A percentile compares a stretch with the other conserved stretches of the same genome.
These are phyloP conservation scores for Vanrija sp. DNA, from an alignment of 1,284 basidiomycete genomes.

Conservation along the genomic window DNA sequence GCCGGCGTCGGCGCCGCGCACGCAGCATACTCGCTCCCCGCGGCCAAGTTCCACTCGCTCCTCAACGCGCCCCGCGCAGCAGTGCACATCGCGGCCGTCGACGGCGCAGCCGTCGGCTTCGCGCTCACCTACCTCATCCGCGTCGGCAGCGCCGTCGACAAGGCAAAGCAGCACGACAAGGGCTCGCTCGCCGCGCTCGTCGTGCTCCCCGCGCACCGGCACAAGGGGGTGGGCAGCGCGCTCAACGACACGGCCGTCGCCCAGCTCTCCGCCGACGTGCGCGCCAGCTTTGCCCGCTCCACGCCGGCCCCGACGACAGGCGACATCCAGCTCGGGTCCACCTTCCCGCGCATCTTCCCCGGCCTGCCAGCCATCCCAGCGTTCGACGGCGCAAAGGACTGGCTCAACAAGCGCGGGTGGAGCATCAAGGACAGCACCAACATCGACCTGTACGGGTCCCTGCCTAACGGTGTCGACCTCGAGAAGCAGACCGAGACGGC, in stretches of 20 bases:
- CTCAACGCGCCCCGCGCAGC: conserved; percentile 6
- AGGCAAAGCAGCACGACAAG: conserved; percentile 13
- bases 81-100: conserved; percentile 9
- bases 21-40: conserved; percentile 12
- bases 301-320: conserved; percentile 3
- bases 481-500: conserved; percentile 9
- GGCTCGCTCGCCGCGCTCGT: conserved; percentile 16
- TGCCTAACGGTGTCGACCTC: conserved; percentile 5
- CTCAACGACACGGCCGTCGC: conserved; percentile 15
- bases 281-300: conserved; percentile 3
- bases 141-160: background rate
- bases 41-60: conserved; percentile 10
- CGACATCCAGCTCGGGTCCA: conserved; percentile 22
- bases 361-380: conserved; percentile 17
- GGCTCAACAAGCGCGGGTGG: conserved; percentile 19
- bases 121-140: conserved; percentile 18
- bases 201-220: conserved; percentile 11
- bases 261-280: conserved; percentile 7
- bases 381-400: conserved; percentile 8
- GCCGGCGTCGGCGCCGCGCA: background rate
- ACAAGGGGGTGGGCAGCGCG: conserved; percentile 15
- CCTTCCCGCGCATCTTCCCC: conserved; percentile 27
- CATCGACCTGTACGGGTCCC: conserved; percentile 11
- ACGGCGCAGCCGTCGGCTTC: conserved; percentile 7
- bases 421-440: background rate